Base-by-base conservation (phyloP, 257 asterid genomes). In the Cordia subcordata region DNA sequence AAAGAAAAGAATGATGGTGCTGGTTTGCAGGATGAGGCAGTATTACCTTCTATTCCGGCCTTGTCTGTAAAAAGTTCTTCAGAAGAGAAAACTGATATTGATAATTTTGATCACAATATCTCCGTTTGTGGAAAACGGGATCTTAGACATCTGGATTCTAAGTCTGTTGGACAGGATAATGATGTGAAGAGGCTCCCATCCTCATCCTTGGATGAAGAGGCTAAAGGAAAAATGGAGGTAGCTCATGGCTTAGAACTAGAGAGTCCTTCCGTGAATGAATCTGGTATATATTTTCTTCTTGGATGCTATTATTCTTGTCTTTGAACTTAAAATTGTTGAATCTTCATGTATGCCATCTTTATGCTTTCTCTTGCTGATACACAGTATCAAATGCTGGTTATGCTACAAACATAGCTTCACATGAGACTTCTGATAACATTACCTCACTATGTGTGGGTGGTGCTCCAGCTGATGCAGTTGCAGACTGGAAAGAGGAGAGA, bases 381-480 rank as follows among this genome's bases (percentile, higher is more conserved):
- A 68, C 84, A 87, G 96, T 59, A 55, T 67, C 78, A 73, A 68
- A 75, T 66, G 49, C 69, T 53, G 78, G 61, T 66, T 81, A 75
- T 66, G 82, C 42, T 52, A 44, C 69, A 56, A 73, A 57, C 56
- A 18, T 63, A 60, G 39, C 61, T 55, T 68, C 78, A 61, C 68
- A 73, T 21, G 49, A 66, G 8, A 67, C 21, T 20, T 35, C 61
- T 45, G 49, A 53, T 61, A 42, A 21, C 58, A 47, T 18, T 40
- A 50, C 50, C 8, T 32, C 67, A 8, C 53, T 20, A 61, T n/a
- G n/a, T n/a, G 63, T 12, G 33, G 53, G 40, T 16, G 47, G 14
- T 64, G 65, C 54, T 55, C 19, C 57, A 6, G 53, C 40, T 32
- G 63, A 13, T 33, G 62, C 38, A 22, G 46, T 59, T 76, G 51